phyloP scores from a whole-genome alignment of 345 rosid genomes.

The Aquilaria malaccensis region DNA sequence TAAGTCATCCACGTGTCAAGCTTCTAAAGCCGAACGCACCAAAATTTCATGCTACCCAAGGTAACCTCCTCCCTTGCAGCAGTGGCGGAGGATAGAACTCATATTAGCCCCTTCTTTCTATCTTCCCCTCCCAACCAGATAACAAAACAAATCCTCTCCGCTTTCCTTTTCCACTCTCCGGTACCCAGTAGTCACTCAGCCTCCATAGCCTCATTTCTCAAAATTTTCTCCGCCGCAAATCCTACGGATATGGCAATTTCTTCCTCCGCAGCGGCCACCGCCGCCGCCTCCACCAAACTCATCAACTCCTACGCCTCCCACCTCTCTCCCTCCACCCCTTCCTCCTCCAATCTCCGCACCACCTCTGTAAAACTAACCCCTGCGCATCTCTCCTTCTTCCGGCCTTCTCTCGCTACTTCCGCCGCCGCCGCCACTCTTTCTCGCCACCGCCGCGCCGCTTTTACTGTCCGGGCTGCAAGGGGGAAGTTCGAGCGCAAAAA shows the following conservation, averaged over 20 bases:
- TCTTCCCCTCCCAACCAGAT: constrained; percentile 12
- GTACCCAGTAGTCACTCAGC: neutral
- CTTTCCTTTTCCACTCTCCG: neutral
- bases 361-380: constrained; percentile 26
- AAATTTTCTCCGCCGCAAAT: neutral
- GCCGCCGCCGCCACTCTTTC: constrained; percentile 10
- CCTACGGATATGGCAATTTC: constrained; percentile 47
- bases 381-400: constrained; percentile 52
- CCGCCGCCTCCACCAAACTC: constrained; percentile 38
- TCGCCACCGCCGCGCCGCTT: constrained; percentile 27
- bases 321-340: constrained; percentile 24
- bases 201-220: neutral
- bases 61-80: neutral
- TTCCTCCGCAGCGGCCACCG: constrained; percentile 32
- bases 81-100: constrained; percentile 15
- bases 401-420: constrained; percentile 33
- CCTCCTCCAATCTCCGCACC: constrained; percentile 18
- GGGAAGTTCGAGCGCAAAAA: constrained; percentile 96
- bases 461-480: constrained; percentile 74
- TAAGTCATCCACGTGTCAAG: constrained; percentile 14
- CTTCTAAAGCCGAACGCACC: neutral
- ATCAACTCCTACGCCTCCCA: constrained; percentile 27
- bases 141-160: constrained; percentile 21
- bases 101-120: constrained; percentile 20
- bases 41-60: constrained; percentile 6